Evolutionary conservation across 768 basidiomycete species (phyloP), one percentile per base, ranked within the genome.

Genomic region (Tubosaeta sp.): DNA sequence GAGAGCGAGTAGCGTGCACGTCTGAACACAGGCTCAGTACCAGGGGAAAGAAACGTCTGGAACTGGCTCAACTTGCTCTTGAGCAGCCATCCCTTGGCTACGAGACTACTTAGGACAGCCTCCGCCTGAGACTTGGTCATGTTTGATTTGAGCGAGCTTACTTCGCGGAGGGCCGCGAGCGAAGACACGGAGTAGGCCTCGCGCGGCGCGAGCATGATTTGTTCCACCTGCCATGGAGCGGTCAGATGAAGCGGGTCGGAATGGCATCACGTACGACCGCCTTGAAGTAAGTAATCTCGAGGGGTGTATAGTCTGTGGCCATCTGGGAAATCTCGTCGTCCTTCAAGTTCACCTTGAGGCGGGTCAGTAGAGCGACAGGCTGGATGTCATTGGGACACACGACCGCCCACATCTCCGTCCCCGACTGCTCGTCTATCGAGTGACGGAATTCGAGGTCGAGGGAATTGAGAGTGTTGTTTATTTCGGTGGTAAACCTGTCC

Each of bases 221-320:
- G 86, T 61, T 93, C 88, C 37, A 95, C 78, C 92, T 95, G 59
- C 22, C 19, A 27, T 45, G 33, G 13, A 13, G n/a, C 26, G n/a
- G 31, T 50, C 32, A 51, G 49, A 49, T 34, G 22, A 16, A 8
- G 2, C 6, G 10, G 10, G 32, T 11, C 6, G n/a, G 25, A 26
- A 5, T 26, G 26, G 9, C 4, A 43, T 34, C 13, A 71, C 85
- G 53, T 63, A 91, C 92, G 53, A 94, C 74, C 5, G 83, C 82
- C 71, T 85, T 91, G 76, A 93, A 94, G 71, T 83, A 94, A 0
- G 83, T 75, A 47, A 94, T 92, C 68, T 95, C 92, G 31, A 74
- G 71, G 0, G 89, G 74, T 2, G 78, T 79, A 62, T 93, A 95
- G 37, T 90, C 88, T 0, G 90, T 91, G 4, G 91, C 92, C 65